Conservation (phyloP, 768 basidiomycete genomes). For the Exsudoporus frostii region DNA sequence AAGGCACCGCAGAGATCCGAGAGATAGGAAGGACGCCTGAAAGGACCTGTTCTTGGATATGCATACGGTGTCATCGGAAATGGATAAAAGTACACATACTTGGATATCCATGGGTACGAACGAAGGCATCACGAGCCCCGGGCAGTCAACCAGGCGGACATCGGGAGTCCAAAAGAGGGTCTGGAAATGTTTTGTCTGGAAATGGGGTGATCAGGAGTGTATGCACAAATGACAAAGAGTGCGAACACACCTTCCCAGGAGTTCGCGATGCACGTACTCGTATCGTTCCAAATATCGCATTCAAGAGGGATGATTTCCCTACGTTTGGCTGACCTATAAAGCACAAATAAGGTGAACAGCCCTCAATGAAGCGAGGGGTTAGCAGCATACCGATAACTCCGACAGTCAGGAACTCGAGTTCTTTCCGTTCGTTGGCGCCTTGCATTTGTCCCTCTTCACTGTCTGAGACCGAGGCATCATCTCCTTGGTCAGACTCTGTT, state of each 20-base stretch:
- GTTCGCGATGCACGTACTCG: conserved; percentile 83
- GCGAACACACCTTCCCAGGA: conserved; percentile 67
- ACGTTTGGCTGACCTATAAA: conserved; percentile 86
- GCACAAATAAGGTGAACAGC: neutral
- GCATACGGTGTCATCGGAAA: neutral
- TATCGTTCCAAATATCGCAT: conserved; percentile 79
- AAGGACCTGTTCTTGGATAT: conserved; percentile 47
- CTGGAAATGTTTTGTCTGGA: conserved; percentile 91
- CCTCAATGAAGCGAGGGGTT: neutral
- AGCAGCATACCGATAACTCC: conserved; percentile 67
- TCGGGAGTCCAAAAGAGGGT: conserved; percentile 87
- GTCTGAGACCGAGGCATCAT: conserved; percentile 2
- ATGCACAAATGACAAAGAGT: neutral
- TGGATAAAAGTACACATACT: conserved; percentile 33
- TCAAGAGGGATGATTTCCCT: conserved; percentile 89
- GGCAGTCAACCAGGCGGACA: conserved; percentile 91
- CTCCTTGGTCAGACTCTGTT: conserved; percentile 24
- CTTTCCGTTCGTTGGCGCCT: conserved; percentile 27
- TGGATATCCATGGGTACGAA: conserved; percentile 81
- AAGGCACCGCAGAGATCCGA: conserved; percentile 76
- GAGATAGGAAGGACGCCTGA: conserved; percentile 76
- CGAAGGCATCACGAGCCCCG: conserved; percentile 90
- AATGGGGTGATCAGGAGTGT: neutral
- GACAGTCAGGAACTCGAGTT: conserved; percentile 67
- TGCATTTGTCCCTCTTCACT: conserved; percentile 14